Conservation (phyloP, 192 early-diverging fungal species). For the Coemansia sp. region DNA sequence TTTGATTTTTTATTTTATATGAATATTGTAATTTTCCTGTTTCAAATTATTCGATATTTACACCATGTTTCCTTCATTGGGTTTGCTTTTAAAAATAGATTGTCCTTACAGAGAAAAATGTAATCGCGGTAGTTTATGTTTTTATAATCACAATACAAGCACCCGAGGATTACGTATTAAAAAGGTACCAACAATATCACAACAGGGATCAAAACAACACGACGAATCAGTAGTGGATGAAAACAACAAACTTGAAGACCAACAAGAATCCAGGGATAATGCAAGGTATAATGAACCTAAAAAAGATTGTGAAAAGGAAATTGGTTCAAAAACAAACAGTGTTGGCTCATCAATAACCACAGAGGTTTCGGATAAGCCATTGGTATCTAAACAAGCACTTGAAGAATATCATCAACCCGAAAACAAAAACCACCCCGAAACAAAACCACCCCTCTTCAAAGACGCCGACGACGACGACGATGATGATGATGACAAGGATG, state of each 20-base stretch:
- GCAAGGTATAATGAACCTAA: neutral
- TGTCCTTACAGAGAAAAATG: constrained; percentile 29
- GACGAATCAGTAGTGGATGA: no score
- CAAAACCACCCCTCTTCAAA: neutral
- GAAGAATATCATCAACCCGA: no score
- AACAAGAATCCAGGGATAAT: neutral
- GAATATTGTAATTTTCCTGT: neutral
- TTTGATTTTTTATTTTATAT: neutral
- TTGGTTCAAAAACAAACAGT: no score
- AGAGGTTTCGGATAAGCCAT: no score
- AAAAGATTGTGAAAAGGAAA: neutral
- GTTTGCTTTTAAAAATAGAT: constrained; percentile 26
- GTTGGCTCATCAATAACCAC: no score
- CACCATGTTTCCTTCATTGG: constrained; percentile 43
- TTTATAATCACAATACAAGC: constrained; percentile 12
- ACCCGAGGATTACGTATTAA: no score
- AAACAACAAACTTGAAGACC: no score
- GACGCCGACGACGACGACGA: neutral
- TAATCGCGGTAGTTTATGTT: constrained; percentile 23
- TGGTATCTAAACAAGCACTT: no score
- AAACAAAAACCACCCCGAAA: no score
- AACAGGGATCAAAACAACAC: no score
- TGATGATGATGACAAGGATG: neutral
- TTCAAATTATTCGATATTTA: no score
- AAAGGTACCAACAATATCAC: no score